A percentile compares a stretch with the other conserved stretches of the same genome.
Conservation (phyloP, 345 rosid species). For the Pistacia vera region DNA sequence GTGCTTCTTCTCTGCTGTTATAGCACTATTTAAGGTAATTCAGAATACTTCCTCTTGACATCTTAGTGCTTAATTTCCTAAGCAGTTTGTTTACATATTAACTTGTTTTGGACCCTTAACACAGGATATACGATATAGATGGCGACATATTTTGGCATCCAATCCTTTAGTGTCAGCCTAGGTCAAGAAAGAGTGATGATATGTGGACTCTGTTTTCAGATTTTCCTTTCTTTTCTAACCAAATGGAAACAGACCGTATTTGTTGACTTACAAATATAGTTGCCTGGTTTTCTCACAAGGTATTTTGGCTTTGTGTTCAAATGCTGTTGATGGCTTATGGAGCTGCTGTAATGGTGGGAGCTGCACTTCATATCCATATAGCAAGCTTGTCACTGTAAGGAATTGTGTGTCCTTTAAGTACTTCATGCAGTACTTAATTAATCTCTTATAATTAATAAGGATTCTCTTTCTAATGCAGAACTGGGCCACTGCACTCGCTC, state of each 20-base stretch:
- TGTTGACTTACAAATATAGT: background rate
- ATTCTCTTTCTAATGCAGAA: slow-evolving; percentile 4
- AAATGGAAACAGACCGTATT: no score
- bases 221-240: no score
- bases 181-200: slow-evolving; percentile 32
- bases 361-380: slow-evolving; percentile 20
- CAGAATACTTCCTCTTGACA: background rate
- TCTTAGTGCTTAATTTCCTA: background rate
- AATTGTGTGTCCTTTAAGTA: background rate
- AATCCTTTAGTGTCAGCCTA: slow-evolving; percentile 24
- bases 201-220: no score
- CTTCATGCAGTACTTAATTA: no score
- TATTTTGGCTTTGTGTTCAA: slow-evolving; percentile 32
- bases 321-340: slow-evolving; percentile 36
- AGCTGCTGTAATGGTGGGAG: slow-evolving; percentile 29
- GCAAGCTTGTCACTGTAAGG: slow-evolving; percentile 30
- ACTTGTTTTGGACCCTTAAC: background rate
- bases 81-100: background rate
- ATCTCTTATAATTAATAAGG: no score
- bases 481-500: slow-evolving; percentile 30
- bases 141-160: slow-evolving; percentile 41
- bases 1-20: slow-evolving; percentile 37
- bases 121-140: slow-evolving; percentile 45
- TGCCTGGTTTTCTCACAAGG: slow-evolving; percentile 15
- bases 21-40: slow-evolving; percentile 38